phyloP scores from a whole-genome alignment of 2,329 filamentous ascomycete species.

The Arthroderma sp. region DNA sequence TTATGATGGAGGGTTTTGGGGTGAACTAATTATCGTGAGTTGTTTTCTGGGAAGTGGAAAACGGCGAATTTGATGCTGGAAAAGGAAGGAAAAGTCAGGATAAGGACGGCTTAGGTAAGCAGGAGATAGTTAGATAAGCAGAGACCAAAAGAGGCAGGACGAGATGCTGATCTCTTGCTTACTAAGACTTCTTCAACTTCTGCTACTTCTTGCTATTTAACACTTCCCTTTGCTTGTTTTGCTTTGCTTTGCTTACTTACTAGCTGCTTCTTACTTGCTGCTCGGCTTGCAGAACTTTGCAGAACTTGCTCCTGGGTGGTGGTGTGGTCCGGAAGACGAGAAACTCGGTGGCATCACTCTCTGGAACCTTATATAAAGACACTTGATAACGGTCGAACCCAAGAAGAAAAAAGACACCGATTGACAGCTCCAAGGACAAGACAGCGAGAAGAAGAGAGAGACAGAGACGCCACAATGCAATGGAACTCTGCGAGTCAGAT shows the following conservation, averaged over 20 bases:
- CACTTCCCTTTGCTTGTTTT: not conserved
- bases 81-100: not conserved
- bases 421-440: not conserved
- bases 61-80: not conserved
- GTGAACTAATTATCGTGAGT: too few species aligned
- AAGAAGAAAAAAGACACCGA: not conserved
- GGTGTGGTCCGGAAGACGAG: not conserved
- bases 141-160: too few species aligned
- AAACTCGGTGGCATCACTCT: not conserved
- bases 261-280: not conserved
- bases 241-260: not conserved
- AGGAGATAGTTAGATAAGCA: not conserved
- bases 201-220: too few species aligned
- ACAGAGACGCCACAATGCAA: slow-evolving; percentile 15
- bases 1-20: not conserved
- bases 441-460: slow-evolving; percentile 3
- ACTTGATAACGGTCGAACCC: too few species aligned
- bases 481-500: slow-evolving; percentile 29
- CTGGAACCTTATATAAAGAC: not conserved
- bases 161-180: too few species aligned
- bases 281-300: not conserved
- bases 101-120: not conserved
- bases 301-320: not conserved
- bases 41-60: not conserved
- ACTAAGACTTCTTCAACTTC: too few species aligned